phyloP scores from a whole-genome alignment of 495 filamentous ascomycete species.

The Symbiotaphrina buchneri region DNA sequence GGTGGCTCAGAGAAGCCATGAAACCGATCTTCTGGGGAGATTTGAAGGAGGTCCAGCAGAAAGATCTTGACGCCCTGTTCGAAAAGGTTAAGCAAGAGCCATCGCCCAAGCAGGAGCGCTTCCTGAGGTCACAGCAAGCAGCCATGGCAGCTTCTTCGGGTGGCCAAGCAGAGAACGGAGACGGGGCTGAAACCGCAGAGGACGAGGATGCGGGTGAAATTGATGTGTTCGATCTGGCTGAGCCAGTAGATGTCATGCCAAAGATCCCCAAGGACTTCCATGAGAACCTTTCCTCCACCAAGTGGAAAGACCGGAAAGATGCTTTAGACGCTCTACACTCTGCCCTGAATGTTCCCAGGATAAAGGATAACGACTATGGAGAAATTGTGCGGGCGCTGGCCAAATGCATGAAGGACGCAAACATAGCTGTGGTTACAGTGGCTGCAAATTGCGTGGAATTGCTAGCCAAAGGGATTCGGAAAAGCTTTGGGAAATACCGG shows the following conservation, averaged over 20 bases:
- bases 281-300: slow-evolving; percentile 66
- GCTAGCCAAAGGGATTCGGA: slow-evolving; percentile 72
- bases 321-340: slow-evolving; percentile 63
- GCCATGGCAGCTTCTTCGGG: slow-evolving; percentile 39
- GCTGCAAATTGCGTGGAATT: slow-evolving; percentile 87
- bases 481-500: slow-evolving; percentile 59
- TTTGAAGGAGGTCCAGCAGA: slow-evolving; percentile 86
- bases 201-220: slow-evolving; percentile 54
- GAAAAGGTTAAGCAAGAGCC: slow-evolving; percentile 80
- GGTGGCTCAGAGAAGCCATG: slow-evolving; percentile 95
- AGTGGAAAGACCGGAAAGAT: slow-evolving; percentile 98
- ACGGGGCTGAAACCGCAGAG: slow-evolving; percentile 26
- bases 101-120: slow-evolving; percentile 68
- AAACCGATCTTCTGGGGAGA: slow-evolving; percentile 96
- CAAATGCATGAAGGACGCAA: slow-evolving; percentile 97
- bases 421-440: slow-evolving; percentile 81
- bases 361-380: slow-evolving; percentile 75
- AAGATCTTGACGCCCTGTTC: slow-evolving; percentile 83
- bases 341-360: slow-evolving; percentile 64
- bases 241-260: slow-evolving; percentile 70
- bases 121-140: slow-evolving; percentile 77
- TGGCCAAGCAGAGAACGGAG: slow-evolving; percentile 19
- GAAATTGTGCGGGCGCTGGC: slow-evolving; percentile 65
- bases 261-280: slow-evolving; percentile 64
- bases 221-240: slow-evolving; percentile 71